Conservation (phyloP, 2,329 filamentous ascomycete genomes). For the Parastagonospora avenae region DNA sequence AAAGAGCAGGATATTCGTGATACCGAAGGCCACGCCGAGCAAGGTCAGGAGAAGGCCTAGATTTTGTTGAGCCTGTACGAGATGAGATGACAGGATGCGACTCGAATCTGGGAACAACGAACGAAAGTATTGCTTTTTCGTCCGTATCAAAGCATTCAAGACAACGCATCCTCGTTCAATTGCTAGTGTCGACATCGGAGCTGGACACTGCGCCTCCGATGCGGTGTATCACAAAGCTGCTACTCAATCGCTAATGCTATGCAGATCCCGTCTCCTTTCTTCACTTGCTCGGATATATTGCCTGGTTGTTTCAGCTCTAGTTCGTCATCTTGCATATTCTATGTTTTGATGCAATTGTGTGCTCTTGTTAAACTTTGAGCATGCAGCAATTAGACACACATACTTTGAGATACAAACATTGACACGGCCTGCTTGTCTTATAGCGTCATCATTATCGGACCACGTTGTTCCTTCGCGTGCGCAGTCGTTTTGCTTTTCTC, state of each 20-base stretch:
- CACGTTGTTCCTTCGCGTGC: slow-evolving; percentile 7
- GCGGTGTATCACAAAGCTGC: too few species aligned
- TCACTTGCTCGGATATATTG: not conserved
- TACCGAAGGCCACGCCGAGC: slow-evolving; percentile 7
- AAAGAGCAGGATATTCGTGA: slow-evolving; percentile 12
- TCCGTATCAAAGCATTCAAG: slow-evolving; percentile 3
- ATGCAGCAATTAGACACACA: not conserved
- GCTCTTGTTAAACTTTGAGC: not conserved
- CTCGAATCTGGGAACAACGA: too few species aligned
- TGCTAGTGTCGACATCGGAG: not conserved
- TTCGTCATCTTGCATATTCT: not conserved
- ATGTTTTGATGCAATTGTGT: not conserved
- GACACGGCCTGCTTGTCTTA: not conserved
- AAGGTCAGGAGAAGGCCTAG: slow-evolving; percentile 12
- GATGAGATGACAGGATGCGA: too few species aligned
- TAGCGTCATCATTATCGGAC: slow-evolving; percentile 18
- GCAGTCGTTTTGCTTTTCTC: slow-evolving; percentile 23
- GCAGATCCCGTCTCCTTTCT: too few species aligned
- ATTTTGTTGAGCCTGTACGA: not conserved
- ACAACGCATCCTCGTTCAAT: slow-evolving; percentile 7
- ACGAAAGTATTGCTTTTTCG: not conserved
- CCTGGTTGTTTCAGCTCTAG: not conserved
- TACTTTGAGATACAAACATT: not conserved
- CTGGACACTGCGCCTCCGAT: too few species aligned
- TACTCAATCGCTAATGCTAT: too few species aligned